A percentile compares a stretch with the other conserved stretches of the same genome.
Evolutionary conservation across 257 asterid genomes (phyloP).

Genomic region (Oldenlandia corymbosa): DNA sequence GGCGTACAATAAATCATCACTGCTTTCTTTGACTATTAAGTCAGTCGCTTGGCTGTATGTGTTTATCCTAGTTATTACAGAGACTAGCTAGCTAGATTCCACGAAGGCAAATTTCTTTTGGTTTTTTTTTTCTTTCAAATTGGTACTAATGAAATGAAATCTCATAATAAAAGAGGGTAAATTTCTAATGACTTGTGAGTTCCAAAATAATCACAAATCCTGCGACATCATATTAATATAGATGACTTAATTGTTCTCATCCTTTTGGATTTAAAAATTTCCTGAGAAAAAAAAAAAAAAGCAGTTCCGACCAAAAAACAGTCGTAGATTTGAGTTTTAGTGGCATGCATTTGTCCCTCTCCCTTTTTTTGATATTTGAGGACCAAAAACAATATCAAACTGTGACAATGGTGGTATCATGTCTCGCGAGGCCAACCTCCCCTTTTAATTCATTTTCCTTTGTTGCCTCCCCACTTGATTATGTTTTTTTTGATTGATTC

Average conservation of each 20-base stretch:
- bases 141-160: too few species aligned
- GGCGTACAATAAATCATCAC: too few species aligned
- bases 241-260: neutral
- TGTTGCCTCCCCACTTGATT: constrained; percentile 1
- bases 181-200: too few species aligned
- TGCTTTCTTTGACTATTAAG: too few species aligned
- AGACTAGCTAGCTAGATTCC: too few species aligned
- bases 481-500: constrained; percentile 6
- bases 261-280: neutral
- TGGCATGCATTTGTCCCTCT: neutral
- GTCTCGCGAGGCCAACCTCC: constrained; percentile 6
- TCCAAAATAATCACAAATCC: too few species aligned
- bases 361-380: neutral
- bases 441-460: neutral
- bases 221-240: neutral
- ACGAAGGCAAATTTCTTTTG: too few species aligned
- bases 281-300: neutral
- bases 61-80: too few species aligned
- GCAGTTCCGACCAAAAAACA: neutral
- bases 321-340: neutral
- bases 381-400: neutral
- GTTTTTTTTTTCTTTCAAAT: too few species aligned
- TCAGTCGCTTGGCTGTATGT: too few species aligned
- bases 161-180: too few species aligned
- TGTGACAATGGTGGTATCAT: neutral